Evolutionary conservation across 2,329 filamentous ascomycete species (phyloP), one percentile per base, ranked within the genome.

Genomic region (Aspergillus carbonarius): DNA sequence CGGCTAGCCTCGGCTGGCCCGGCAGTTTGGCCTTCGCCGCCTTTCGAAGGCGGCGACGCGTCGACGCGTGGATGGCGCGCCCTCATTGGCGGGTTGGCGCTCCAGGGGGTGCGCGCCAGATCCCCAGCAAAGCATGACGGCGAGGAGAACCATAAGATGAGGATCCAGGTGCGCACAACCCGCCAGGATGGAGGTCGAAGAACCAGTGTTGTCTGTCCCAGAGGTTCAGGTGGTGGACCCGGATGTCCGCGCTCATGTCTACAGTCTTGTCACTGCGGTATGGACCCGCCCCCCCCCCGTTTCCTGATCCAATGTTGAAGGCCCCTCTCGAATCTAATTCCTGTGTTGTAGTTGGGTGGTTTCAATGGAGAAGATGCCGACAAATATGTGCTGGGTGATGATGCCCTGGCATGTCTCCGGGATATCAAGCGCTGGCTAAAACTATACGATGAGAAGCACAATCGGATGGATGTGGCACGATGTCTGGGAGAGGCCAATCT

Each of bases 371-470:
- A 91, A 65, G 88, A 93, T 68, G 88, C 92, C 70, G 90, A 90
- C 57, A 84, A 84, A 70, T 99, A 99, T 74, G 84, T 91, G 44
- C 86, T 98, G 35, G 95, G 95, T 76, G 93, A 98, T 76, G 93
- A 97, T 72, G 93, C 93, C 12, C 81, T 96, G 60, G 91, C 95
- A 58, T 95, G 93, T 70, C 82, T 99, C 58, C 92, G 93, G 62
- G 95, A 99, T 77, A 83, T 99, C 55, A 93, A 95, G 72, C 89
- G 89, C 85, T 99, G 95, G 95, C 84, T 99, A 66, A 92, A 92
- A 67, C 86, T 96, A 63, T 95, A 95, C 81, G 93, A 97, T 74
- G 91, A 96, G 72, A 96, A 96, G 74, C 87, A 89, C 64, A 96
- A 96, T 72, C 89, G 93, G 65, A 89, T 96, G 82, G 95, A 99